Evolutionary conservation across 495 filamentous ascomycete genomes (phyloP).

Genomic region (Daldinia vernicosa): DNA sequence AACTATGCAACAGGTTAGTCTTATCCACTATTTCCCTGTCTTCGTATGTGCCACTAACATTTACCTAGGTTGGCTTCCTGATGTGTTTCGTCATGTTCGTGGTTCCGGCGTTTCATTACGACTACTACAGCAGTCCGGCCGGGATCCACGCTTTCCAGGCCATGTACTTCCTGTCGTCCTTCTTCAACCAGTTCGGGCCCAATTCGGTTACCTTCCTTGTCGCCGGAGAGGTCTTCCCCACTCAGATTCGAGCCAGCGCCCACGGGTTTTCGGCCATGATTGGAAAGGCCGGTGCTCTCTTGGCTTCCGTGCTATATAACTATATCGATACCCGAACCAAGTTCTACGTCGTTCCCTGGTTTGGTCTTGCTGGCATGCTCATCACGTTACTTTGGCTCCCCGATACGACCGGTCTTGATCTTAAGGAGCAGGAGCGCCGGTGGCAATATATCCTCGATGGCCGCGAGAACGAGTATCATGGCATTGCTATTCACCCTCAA

Average conservation of each 20-base stretch:
- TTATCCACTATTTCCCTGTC: not conserved
- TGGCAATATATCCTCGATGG: constrained; percentile 82
- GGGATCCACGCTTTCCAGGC: constrained; percentile 84
- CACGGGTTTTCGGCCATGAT: constrained; percentile 88
- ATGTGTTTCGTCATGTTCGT: constrained; percentile 88
- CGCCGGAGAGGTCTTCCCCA: constrained; percentile 90
- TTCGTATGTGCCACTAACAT: constrained; percentile 4
- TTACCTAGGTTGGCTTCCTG: constrained; percentile 72
- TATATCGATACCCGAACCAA: constrained; percentile 81
- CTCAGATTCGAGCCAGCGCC: constrained; percentile 86
- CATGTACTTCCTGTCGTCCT: constrained; percentile 91
- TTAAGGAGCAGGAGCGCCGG: constrained; percentile 92
- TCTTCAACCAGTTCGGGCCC: constrained; percentile 97
- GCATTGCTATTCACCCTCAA: constrained; percentile 84
- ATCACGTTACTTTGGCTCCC: constrained; percentile 84
- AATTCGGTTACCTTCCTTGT: constrained; percentile 93
- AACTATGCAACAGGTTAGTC: constrained; percentile 77
- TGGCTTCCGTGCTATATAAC: constrained; percentile 86
- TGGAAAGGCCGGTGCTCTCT: constrained; percentile 84
- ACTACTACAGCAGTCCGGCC: constrained; percentile 72
- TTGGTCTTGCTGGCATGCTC: constrained; percentile 82
- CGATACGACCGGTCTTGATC: constrained; percentile 89
- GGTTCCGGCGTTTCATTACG: constrained; percentile 82
- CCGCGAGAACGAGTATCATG: constrained; percentile 81
- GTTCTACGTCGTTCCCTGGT: constrained; percentile 92